Percentiles rank a stretch among this genome's conserved stretches.
These are phyloP conservation scores for Hypoxylon lienhwacheense DNA, from an alignment of 495 filamentous ascomycete species.

Conservation along the genomic window DNA sequence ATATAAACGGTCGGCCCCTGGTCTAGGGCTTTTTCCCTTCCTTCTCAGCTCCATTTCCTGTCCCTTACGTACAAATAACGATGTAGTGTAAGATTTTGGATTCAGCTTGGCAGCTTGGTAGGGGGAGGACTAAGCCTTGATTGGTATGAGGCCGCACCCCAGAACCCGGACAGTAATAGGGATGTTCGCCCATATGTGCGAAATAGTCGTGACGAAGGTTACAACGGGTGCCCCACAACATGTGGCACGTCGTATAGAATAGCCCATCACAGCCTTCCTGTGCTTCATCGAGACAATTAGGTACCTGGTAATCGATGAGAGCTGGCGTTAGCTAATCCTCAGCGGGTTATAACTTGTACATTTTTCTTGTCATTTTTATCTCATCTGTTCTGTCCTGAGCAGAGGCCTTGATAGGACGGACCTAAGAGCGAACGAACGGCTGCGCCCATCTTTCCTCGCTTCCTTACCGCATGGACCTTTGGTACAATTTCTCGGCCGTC, in stretches of 20 bases:
- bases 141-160: not conserved
- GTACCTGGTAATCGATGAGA: not conserved
- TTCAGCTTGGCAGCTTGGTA: constrained; percentile 25
- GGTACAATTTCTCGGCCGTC: too few species aligned
- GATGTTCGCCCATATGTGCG: constrained; percentile 4
- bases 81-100: constrained; percentile 27
- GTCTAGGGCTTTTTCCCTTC: not conserved
- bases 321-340: not conserved
- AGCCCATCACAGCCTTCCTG: too few species aligned
- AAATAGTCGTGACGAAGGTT: not conserved
- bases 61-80: constrained; percentile 1
- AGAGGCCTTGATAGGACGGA: too few species aligned
- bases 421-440: too few species aligned
- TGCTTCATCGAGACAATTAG: too few species aligned
- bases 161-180: constrained; percentile 3
- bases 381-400: too few species aligned
- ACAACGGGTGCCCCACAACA: constrained; percentile 2
- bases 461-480: too few species aligned
- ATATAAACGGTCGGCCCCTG: not conserved
- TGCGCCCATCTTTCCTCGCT: too few species aligned
- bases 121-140: not conserved
- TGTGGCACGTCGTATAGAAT: constrained; percentile 1
- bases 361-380: too few species aligned
- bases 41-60: constrained; percentile 3
- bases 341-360: too few species aligned